Base-by-base conservation (phyloP, 129 eudicot species). In the Gnaphalium uliginosum region DNA sequence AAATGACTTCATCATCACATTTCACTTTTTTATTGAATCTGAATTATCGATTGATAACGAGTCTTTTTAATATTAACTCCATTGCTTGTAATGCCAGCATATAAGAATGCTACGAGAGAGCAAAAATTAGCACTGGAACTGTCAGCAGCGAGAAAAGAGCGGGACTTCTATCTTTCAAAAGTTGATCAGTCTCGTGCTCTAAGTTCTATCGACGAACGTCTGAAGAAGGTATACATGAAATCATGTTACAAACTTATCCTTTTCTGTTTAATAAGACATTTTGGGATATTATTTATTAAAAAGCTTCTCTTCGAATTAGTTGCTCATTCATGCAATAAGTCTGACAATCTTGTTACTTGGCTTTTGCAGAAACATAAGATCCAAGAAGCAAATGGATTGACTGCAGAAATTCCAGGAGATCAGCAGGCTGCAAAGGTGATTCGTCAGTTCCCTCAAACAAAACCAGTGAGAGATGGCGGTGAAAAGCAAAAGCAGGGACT, bases 101-200 rank as follows among this genome's bases (percentile, higher is more conserved):
- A 77, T 75, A 90, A 89, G 84, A 87, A 78, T 78, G 97, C 97
- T 24, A 76, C 74, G 32, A 86, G 97, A 57, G 99, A 90, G 85
- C 96, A 94, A 79, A 94, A 90, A 80, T 68, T 90, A 80, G 96
- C 87, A 25, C 8, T 94, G 89, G 97, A 90, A 81, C 75, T 90
- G 10, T 88, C 97, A 19, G 92, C 94, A 65, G 97, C 99, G 29
- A 94, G 84, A 78, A 89, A 87, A 39, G 99, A 94, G 81, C 74
- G 96, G 8, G 96, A 91, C 72, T 89, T 87, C 80, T 91, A 90
- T 78, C 96, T 94, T 66, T 72, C 88, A 2, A 90, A 89, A 80
- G 93, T 89, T 67, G 99, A 94, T 22, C 85, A 89, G 74, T 87
- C 92, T 24, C 89, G 70, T 74, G 99, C 99, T 72, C 32, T 85